A percentile compares a stretch with the other conserved stretches of the same genome.
Conservation (phyloP, 345 rosid species). For the Pugionium dolabratum region DNA sequence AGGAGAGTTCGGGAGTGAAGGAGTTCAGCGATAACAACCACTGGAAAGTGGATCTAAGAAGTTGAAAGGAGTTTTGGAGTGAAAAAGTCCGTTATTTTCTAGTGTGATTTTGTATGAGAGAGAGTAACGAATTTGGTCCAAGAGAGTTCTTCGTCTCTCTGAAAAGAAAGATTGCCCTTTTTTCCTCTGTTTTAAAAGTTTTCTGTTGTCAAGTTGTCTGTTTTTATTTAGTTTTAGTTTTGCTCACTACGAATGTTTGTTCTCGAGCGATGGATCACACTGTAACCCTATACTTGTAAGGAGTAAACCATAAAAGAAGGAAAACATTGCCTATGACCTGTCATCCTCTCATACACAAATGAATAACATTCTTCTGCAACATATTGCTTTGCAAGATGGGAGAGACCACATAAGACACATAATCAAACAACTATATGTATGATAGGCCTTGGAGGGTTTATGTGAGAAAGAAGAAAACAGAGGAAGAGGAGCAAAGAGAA, state of each 20-base stretch:
- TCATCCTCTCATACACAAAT: conserved; percentile 26
- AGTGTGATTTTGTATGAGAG: conserved; percentile 37
- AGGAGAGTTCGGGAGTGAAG: conserved; percentile 57
- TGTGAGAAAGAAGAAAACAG: no score
- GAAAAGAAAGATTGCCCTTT: neutral
- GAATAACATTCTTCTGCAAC: conserved; percentile 33
- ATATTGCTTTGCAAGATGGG: conserved; percentile 15
- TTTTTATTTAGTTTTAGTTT: neutral
- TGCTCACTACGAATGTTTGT: conserved; percentile 8
- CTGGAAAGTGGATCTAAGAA: conserved; percentile 95
- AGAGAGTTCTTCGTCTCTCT: neutral
- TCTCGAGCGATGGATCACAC: neutral
- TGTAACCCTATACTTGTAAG: conserved; percentile 6
- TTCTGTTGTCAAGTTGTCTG: conserved; percentile 1
- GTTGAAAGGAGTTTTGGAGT: conserved; percentile 76
- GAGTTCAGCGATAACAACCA: conserved; percentile 93
- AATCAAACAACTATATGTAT: no score
- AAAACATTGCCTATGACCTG: conserved; percentile 30
- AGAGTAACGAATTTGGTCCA: conserved; percentile 8
- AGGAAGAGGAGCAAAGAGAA: no score
- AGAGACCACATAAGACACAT: conserved; percentile 20
- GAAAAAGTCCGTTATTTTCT: conserved; percentile 27
- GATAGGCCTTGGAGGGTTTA: no score
- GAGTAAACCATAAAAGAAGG: no score
- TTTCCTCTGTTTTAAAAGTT: conserved; percentile 10